These are phyloP conservation scores for Capsicum rhomboideum DNA, from an alignment of 257 asterid genomes.

Conservation along the genomic window DNA sequence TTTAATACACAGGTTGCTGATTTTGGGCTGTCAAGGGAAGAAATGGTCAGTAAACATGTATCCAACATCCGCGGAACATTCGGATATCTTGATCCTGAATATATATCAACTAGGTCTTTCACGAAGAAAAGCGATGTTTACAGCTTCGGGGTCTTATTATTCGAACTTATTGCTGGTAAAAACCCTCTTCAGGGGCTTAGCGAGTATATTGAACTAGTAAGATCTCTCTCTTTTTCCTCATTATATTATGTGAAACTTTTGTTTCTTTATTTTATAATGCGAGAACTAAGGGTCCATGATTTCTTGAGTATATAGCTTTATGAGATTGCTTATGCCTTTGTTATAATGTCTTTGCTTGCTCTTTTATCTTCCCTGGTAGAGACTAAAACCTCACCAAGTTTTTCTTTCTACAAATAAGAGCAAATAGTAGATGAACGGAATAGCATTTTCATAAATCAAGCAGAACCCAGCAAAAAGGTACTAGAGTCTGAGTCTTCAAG, in stretches of 20 bases:
- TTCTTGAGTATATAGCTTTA: background rate
- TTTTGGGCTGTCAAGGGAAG: constrained; percentile 97
- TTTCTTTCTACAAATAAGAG: background rate
- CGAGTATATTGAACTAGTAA: constrained; percentile 86
- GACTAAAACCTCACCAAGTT: background rate
- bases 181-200: constrained; percentile 89
- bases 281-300: background rate
- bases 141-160: constrained; percentile 84
- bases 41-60: constrained; percentile 56
- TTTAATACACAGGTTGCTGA: constrained; percentile 63
- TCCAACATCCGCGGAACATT: constrained; percentile 80
- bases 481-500: background rate
- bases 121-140: constrained; percentile 92
- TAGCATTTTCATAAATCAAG: background rate
- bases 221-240: constrained; percentile 11
- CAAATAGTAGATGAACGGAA: background rate
- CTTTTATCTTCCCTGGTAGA: background rate
- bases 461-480: background rate
- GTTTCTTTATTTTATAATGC: background rate
- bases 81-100: constrained; percentile 95
- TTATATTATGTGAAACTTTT: background rate
- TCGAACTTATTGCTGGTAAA: constrained; percentile 86
- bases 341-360: background rate
- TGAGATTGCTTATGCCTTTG: background rate
- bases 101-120: constrained; percentile 73